Evolutionary conservation across 768 basidiomycete species (phyloP).

Genomic region (Tylopilus rubrobrunneus): DNA sequence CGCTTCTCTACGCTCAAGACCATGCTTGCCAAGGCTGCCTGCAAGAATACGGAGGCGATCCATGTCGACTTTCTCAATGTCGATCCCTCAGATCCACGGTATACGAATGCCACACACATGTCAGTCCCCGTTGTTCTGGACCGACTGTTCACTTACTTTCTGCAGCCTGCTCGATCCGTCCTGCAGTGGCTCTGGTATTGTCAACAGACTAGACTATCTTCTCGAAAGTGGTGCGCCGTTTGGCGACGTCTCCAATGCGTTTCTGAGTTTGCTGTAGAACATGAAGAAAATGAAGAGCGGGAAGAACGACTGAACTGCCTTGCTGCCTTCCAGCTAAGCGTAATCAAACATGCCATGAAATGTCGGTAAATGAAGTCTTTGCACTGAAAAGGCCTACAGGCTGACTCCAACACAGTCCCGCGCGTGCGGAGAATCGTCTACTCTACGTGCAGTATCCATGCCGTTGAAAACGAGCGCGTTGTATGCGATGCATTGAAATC

Average conservation of each 20-base stretch:
- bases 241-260: slow-evolving; percentile 1
- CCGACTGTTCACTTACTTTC: neutral
- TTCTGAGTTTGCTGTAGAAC: slow-evolving; percentile 35
- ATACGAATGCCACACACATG: slow-evolving; percentile 78
- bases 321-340: slow-evolving; percentile 81
- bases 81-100: slow-evolving; percentile 65
- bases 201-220: slow-evolving; percentile 84
- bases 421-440: slow-evolving; percentile 81
- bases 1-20: slow-evolving; percentile 78
- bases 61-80: slow-evolving; percentile 81
- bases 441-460: slow-evolving; percentile 95
- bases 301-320: slow-evolving; percentile 78
- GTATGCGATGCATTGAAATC: slow-evolving; percentile 70
- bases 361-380: slow-evolving; percentile 47
- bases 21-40: slow-evolving; percentile 85
- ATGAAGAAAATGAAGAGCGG: slow-evolving; percentile 53
- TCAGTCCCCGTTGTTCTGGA: slow-evolving; percentile 36
- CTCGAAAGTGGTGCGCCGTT: slow-evolving; percentile 59
- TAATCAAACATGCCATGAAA: slow-evolving; percentile 94
- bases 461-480: slow-evolving; percentile 90
- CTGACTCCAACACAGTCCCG: slow-evolving; percentile 52
- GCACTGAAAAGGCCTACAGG: neutral
- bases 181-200: slow-evolving; percentile 92
- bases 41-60: slow-evolving; percentile 71
- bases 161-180: slow-evolving; percentile 88